These are phyloP conservation scores for Podospora anserina DNA, from an alignment of 495 filamentous ascomycete species.

Conservation along the genomic window DNA sequence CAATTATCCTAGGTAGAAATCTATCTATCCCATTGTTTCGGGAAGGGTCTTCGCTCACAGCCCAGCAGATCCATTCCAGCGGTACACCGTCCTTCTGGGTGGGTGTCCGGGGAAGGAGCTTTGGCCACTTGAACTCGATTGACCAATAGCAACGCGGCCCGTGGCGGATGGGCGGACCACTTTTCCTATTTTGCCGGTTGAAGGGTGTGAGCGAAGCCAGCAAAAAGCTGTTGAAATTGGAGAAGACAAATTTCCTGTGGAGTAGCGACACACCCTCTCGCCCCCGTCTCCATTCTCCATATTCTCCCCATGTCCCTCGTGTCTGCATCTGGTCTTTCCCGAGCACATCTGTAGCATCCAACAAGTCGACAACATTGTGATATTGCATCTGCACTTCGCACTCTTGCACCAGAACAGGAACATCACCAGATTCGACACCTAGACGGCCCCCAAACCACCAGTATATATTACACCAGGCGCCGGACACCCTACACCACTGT, in stretches of 20 bases:
- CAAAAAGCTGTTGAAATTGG: slow-evolving; percentile 6
- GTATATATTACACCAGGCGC: not conserved
- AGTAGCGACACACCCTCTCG: slow-evolving; percentile 16
- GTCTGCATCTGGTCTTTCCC: not conserved
- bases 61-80: not conserved
- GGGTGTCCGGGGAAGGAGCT: not conserved
- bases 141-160: slow-evolving; percentile 13
- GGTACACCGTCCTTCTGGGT: not conserved
- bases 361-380: not conserved
- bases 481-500: not conserved
- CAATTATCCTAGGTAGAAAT: too few species aligned
- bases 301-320: not conserved
- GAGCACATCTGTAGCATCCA: not conserved
- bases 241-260: slow-evolving; percentile 23
- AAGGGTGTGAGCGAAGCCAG: not conserved
- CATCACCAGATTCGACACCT: not conserved
- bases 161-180: slow-evolving; percentile 6
- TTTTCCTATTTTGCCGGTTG: slow-evolving; percentile 13
- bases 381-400: not conserved
- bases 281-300: not conserved
- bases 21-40: not conserved
- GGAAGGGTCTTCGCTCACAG: not conserved
- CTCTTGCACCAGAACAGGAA: not conserved
- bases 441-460: not conserved
- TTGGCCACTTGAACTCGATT: slow-evolving; percentile 9